These are phyloP conservation scores for Cryptococcus sp. DNA, from an alignment of 1,284 basidiomycete genomes.

Conservation along the genomic window DNA sequence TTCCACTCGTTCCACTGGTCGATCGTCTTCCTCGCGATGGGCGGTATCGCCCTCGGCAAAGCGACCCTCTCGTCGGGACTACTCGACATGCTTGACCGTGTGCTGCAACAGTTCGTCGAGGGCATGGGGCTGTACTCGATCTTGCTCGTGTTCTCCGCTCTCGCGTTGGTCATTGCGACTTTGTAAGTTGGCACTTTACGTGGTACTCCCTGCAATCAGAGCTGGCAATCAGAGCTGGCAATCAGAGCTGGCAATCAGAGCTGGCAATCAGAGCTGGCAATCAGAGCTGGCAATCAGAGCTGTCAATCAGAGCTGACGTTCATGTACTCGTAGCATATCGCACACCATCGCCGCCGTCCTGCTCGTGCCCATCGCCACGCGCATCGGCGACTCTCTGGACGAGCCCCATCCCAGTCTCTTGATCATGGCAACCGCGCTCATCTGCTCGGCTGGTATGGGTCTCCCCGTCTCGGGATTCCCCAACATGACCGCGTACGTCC, in stretches of 20 bases:
- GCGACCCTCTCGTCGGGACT: constrained; percentile 89
- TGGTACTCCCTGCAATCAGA: too few species aligned
- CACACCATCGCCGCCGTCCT: constrained; percentile 96
- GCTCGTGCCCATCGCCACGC: constrained; percentile 89
- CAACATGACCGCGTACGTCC: constrained; percentile 84
- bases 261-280: not conserved
- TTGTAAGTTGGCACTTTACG: constrained; percentile 36
- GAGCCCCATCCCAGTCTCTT: constrained; percentile 70
- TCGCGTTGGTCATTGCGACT: constrained; percentile 73
- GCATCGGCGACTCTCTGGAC: constrained; percentile 75
- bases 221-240: not conserved
- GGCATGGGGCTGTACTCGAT: constrained; percentile 75
- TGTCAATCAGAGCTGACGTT: not conserved
- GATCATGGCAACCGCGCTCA: constrained; percentile 82
- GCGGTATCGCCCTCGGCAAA: constrained; percentile 93
- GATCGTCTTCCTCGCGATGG: constrained; percentile 94
- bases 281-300: not conserved
- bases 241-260: not conserved
- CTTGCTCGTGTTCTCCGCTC: constrained; percentile 73
- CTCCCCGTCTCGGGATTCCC: constrained; percentile 98
- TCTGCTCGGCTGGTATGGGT: constrained; percentile 96
- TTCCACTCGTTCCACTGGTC: constrained; percentile 94
- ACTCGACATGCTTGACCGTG: constrained; percentile 68
- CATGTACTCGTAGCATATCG: constrained; percentile 58
- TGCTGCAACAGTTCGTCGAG: constrained; percentile 67